Evolutionary conservation across 2,329 filamentous ascomycete species (phyloP).

Genomic region (Penicillium sp.): DNA sequence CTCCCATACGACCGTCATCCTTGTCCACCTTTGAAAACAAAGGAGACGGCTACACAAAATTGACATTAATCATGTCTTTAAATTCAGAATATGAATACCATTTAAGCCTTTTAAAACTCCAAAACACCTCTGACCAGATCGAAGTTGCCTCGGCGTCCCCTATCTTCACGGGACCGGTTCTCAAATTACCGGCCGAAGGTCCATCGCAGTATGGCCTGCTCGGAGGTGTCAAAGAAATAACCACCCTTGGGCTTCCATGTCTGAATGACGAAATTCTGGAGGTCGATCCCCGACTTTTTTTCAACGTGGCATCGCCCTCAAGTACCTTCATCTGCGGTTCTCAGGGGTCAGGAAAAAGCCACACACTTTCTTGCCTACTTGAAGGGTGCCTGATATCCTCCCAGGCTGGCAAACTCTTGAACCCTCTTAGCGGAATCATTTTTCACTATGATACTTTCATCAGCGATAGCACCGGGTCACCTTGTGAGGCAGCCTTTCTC

Average conservation of each 20-base stretch:
- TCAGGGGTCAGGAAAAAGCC: constrained; percentile 47
- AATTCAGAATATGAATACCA: background rate
- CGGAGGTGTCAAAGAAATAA: constrained; percentile 35
- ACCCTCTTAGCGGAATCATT: constrained; percentile 54
- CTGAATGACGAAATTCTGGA: no score
- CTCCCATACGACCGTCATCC: no score
- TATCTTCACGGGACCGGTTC: background rate
- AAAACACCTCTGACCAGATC: background rate
- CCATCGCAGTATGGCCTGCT: background rate
- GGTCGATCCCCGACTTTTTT: background rate
- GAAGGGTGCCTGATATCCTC: constrained; percentile 43
- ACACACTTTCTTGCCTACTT: constrained; percentile 53
- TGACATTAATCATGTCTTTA: background rate
- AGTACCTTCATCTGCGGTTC: constrained; percentile 64
- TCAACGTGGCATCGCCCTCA: constrained; percentile 44
- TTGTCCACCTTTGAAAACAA: no score
- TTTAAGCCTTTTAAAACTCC: background rate
- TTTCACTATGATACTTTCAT: constrained; percentile 58
- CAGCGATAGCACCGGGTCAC: constrained; percentile 31
- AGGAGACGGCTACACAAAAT: background rate
- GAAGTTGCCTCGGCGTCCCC: background rate
- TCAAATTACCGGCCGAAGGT: background rate
- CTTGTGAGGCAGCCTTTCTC: constrained; percentile 59
- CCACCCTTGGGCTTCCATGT: constrained; percentile 37
- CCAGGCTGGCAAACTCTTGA: constrained; percentile 44